Base-by-base conservation (phyloP, 257 asterid species). In the Solanum rostratum region DNA sequence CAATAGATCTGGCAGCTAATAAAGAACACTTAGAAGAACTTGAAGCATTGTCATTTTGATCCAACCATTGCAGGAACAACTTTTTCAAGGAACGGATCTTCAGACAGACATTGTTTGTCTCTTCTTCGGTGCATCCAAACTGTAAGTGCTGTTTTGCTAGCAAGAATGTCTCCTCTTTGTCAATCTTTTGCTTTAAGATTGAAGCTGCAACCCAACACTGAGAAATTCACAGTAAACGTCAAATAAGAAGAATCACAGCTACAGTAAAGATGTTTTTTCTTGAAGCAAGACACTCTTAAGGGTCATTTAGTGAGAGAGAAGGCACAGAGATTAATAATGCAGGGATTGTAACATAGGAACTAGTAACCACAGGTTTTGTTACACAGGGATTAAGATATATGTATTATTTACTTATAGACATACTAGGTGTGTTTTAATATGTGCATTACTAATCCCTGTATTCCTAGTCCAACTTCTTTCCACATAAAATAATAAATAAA, bases 191-290 rank as follows among this genome's bases (percentile, higher is more conserved):
- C 85, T 86, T 86, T 82, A 86, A 86, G 53, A 90, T 83, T 60
- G 88, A 86, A 79, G 93, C 89, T 74, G 91, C 88, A 65, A 81
- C 82, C 93, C 92, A 87, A 89, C 90, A 90, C 93, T 90, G 91
- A 82, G 27, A 46, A 46, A 81, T 74, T 46, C 59, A 85, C 78
- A 83, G 83, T 57, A 70, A 52, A 83, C 15, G 37, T 86, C 82
- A 76, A 68, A 74, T 69, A 66, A 68, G 55, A 50, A 83, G 60
- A 83, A 57, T 50, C 53, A 68, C 15, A 83, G 39, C 55, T 6
- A 50, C 82, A 50, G 55, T 15, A 71, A 71, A 43, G 37, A 71
- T 27, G 63, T 27, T 49, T 74, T 65, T 16, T 27, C 43, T 27
- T 27, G 16, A 46, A 74, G 60, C 81, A 76, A 76, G 81, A 76